Evolutionary conservation across 169 alveolate genomes (phyloP).

Genomic region (Plasmodium coatneyi): DNA sequence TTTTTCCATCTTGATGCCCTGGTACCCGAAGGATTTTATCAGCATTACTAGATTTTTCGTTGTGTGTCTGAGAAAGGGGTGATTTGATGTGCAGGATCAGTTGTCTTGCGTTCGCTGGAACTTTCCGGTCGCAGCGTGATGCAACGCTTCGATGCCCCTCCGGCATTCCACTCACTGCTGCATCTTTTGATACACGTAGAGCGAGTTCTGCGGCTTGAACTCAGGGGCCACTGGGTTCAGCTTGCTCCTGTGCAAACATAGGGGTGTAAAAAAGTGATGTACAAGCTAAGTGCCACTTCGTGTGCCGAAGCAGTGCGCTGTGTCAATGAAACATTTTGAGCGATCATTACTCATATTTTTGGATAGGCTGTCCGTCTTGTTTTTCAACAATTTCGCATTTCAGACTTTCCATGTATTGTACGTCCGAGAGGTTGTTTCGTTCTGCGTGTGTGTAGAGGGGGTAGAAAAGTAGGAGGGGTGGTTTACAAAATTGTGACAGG

Average conservation of each 20-base stretch:
- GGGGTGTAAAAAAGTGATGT: not conserved
- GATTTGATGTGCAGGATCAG: not conserved
- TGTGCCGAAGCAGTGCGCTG: not conserved
- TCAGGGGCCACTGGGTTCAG: slow-evolving; percentile 70
- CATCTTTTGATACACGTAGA: slow-evolving; percentile 45
- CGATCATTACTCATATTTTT: slow-evolving; percentile 24
- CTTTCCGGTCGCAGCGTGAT: not conserved
- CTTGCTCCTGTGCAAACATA: slow-evolving; percentile 34
- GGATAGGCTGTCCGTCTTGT: not conserved
- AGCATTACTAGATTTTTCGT: slow-evolving; percentile 18
- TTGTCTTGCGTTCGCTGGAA: not conserved
- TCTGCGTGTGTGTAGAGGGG: not conserved
- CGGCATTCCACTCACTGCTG: slow-evolving; percentile 34
- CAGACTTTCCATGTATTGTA: slow-evolving; percentile 28
- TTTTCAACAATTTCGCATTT: slow-evolving; percentile 33
- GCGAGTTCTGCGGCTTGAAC: slow-evolving; percentile 60
- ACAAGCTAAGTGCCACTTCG: not conserved
- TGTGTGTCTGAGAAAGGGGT: slow-evolving; percentile 21
- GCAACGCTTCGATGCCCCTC: not conserved
- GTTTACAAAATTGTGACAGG: slow-evolving; percentile 9
- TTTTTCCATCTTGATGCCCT: slow-evolving; percentile 48
- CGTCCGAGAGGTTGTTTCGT: slow-evolving; percentile 19
- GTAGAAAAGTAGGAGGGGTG: not conserved
- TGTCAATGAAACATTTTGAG: not conserved
- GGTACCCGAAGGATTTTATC: slow-evolving; percentile 53